These are phyloP conservation scores for Trametes sanguinea DNA, from an alignment of 768 basidiomycete species.

Conservation along the genomic window DNA sequence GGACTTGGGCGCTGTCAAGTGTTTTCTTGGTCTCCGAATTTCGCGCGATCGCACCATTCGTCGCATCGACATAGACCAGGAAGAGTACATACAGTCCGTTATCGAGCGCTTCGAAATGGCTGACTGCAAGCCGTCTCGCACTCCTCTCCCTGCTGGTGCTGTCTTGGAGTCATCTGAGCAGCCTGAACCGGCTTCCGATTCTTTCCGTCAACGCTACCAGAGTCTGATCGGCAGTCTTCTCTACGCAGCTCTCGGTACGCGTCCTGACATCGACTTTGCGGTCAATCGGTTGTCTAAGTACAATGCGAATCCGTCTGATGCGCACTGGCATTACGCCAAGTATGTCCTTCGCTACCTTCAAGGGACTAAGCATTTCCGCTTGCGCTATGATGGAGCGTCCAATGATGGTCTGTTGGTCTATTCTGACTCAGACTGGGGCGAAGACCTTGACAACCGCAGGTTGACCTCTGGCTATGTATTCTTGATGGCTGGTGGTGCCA, in stretches of 20 bases:
- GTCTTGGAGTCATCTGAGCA: constrained; percentile 1
- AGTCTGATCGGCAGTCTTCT: constrained; percentile 27
- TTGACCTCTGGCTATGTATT: constrained; percentile 42
- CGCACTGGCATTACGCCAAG: constrained; percentile 37
- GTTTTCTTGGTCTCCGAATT: constrained; percentile 25
- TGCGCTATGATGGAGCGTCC: constrained; percentile 24
- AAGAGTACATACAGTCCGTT: constrained; percentile 27
- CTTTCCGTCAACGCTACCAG: constrained; percentile 17
- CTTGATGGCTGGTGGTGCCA: constrained; percentile 31
- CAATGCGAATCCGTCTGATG: constrained; percentile 30
- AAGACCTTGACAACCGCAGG: constrained; percentile 28
- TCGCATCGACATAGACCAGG: constrained; percentile 28
- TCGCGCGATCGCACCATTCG: constrained; percentile 16
- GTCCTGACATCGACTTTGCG: constrained; percentile 39
- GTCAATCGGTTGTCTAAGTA: constrained; percentile 36
- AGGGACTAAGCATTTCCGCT: constrained; percentile 29
- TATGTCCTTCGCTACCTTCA: constrained; percentile 36
- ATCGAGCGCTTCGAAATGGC: constrained; percentile 27
- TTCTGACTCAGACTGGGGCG: constrained; percentile 39
- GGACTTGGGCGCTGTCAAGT: constrained; percentile 12
- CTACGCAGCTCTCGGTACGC: constrained; percentile 34
- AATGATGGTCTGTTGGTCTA: constrained; percentile 21
- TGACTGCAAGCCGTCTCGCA: constrained; percentile 25
- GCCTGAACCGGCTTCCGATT: constrained; percentile 7
- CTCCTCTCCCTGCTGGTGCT: constrained; percentile 26